Percentiles rank a stretch among this genome's conserved stretches.
Conservation (phyloP, 2,329 filamentous ascomycete species). For the Cercospora berteroae region DNA sequence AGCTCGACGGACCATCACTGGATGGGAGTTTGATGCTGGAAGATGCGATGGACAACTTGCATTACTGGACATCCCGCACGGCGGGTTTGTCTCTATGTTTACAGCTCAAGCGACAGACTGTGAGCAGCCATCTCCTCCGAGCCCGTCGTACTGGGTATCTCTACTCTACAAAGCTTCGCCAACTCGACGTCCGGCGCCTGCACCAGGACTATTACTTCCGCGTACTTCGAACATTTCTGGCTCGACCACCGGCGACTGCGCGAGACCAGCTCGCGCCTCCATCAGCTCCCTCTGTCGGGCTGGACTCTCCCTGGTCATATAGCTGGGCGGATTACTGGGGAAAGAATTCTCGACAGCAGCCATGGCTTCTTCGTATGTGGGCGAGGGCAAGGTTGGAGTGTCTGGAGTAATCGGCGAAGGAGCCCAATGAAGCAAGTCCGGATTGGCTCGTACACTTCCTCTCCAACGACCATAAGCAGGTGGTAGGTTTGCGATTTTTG, state of each 20-base stretch:
- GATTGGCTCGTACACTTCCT: constrained; percentile 78
- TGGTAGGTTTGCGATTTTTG: constrained; percentile 52
- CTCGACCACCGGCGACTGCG: constrained; percentile 21
- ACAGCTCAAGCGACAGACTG: background rate
- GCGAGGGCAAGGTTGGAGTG: constrained; percentile 32
- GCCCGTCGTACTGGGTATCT: background rate
- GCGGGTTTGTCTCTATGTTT: background rate
- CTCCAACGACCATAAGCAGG: constrained; percentile 86
- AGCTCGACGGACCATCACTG: background rate
- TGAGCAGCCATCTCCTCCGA: background rate
- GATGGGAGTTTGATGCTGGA: constrained; percentile 1
- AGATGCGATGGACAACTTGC: background rate
- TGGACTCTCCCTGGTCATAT: constrained; percentile 32
- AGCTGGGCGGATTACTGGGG: constrained; percentile 30
- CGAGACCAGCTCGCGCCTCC: constrained; percentile 26
- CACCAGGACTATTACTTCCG: constrained; percentile 11
- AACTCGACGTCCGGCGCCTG: constrained; percentile 9
- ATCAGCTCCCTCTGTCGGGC: constrained; percentile 26
- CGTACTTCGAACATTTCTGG: constrained; percentile 34
- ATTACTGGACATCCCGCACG: constrained; percentile 6
- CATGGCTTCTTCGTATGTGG: constrained; percentile 36
- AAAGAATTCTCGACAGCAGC: constrained; percentile 16
- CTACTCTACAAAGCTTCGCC: constrained; percentile 20
- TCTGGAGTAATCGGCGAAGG: constrained; percentile 27
- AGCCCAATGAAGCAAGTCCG: constrained; percentile 73